Percentiles rank a stretch among this genome's conserved stretches.
These are phyloP conservation scores for Mollisiaceae sp. DNA, from an alignment of 2,329 filamentous ascomycete genomes.

Conservation along the genomic window DNA sequence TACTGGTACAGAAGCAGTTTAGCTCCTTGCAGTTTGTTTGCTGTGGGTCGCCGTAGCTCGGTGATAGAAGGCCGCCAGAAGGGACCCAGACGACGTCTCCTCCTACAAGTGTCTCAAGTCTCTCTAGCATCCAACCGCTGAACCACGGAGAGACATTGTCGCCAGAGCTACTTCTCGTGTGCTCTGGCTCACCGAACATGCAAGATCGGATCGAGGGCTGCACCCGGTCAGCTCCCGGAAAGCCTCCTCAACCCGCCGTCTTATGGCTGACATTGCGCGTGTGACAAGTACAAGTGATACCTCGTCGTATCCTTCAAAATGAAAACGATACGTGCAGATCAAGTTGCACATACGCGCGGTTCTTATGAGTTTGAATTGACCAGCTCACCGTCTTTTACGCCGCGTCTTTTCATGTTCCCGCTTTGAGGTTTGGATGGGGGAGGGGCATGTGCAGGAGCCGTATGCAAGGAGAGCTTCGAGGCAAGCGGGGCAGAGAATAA, in stretches of 20 bases:
- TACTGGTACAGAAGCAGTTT: too few species aligned
- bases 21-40: too few species aligned
- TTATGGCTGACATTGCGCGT: background rate
- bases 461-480: background rate
- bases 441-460: background rate
- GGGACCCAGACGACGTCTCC: too few species aligned
- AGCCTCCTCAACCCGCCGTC: too few species aligned
- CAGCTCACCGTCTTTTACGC: background rate
- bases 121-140: too few species aligned
- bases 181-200: background rate
- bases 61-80: too few species aligned
- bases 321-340: background rate
- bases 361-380: background rate
- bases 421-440: background rate
- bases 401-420: background rate
- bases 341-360: background rate
- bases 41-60: too few species aligned
- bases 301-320: background rate
- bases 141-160: too few species aligned
- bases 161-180: background rate
- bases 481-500: background rate
- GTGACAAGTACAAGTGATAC: background rate
- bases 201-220: background rate
- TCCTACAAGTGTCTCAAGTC: too few species aligned
- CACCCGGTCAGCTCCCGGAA: too few species aligned